Percentiles rank a stretch among this genome's conserved stretches.
Evolutionary conservation across 805 yeast genomes (phyloP).

Genomic region (Nakazawaea ernobii): DNA sequence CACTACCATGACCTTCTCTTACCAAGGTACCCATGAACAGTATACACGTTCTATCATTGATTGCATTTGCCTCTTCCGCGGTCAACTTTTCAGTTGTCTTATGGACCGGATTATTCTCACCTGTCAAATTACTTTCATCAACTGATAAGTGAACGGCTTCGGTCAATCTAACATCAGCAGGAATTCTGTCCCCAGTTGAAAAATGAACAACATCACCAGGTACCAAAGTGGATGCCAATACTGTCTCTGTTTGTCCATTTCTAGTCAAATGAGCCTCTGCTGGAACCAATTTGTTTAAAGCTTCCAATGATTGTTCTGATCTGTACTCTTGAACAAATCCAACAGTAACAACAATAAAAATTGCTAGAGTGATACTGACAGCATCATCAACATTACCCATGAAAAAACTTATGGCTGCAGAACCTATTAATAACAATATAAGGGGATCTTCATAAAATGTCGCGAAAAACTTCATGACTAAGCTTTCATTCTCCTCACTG

Average conservation of each 20-base stretch:
- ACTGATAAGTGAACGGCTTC: constrained; percentile 75
- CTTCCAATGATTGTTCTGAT: constrained; percentile 91
- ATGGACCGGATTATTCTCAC: constrained; percentile 85
- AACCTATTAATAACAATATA: constrained; percentile 80
- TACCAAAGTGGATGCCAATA: constrained; percentile 79
- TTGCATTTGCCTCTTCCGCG: constrained; percentile 37
- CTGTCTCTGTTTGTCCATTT: constrained; percentile 71
- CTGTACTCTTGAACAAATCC: constrained; percentile 97
- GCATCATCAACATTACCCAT: constrained; percentile 99
- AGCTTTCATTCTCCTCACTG: constrained; percentile 70
- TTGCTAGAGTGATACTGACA: constrained; percentile 87
- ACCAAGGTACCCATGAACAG: constrained; percentile 98
- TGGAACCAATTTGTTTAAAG: constrained; percentile 88
- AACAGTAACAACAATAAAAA: constrained; percentile 88
- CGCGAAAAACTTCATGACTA: constrained; percentile 65
- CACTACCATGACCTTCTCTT: constrained; percentile 92
- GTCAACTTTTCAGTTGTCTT: constrained; percentile 48
- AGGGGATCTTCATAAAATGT: constrained; percentile 89
- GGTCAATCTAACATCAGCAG: constrained; percentile 86
- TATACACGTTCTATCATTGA: constrained; percentile 67
- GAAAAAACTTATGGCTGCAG: constrained; percentile 78
- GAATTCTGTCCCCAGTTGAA: constrained; percentile 89
- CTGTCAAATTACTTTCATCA: constrained; percentile 93
- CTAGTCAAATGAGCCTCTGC: constrained; percentile 93
- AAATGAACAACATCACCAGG: constrained; percentile 95